phyloP scores from a whole-genome alignment of 2,329 filamentous ascomycete species.

The Fusarium bulbicola region DNA sequence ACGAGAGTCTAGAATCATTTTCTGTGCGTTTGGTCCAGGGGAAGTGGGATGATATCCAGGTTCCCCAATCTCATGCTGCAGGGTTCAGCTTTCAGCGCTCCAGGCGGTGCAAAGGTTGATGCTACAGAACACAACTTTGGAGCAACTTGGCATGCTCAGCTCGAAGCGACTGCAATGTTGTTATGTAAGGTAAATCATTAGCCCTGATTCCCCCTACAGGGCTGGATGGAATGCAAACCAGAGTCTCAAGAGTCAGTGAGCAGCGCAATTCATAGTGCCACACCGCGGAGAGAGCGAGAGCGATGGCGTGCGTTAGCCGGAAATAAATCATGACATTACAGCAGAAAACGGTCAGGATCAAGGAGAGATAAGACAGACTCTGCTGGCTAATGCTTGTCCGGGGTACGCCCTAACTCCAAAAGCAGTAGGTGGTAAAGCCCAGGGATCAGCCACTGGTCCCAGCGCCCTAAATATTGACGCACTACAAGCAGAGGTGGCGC shows the following conservation, averaged over 20 bases:
- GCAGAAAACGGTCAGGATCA: slow-evolving; percentile 2
- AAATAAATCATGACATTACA: not conserved
- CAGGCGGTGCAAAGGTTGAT: not conserved
- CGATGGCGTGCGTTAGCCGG: not conserved
- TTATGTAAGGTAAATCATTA: not conserved
- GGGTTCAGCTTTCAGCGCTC: not conserved
- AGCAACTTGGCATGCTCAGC: not conserved
- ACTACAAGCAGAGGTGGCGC: slow-evolving; percentile 6
- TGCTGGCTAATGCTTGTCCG: not conserved
- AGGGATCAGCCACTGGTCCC: slow-evolving; percentile 6
- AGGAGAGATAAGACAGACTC: not conserved
- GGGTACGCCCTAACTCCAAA: not conserved
- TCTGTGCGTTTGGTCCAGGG: not conserved
- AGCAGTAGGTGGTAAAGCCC: slow-evolving; percentile 4
- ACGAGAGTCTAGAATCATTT: not conserved
- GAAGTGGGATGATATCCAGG: not conserved
- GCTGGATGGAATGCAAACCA: not conserved
- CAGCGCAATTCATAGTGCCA: not conserved
- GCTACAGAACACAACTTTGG: not conserved
- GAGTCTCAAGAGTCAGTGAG: not conserved
- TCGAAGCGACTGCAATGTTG: not conserved
- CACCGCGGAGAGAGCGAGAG: not conserved
- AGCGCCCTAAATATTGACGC: not conserved
- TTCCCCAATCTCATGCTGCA: not conserved
- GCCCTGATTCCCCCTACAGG: not conserved